Evolutionary conservation across 1,284 basidiomycete species (phyloP).

Genomic region (Ganoderma lucidum): DNA sequence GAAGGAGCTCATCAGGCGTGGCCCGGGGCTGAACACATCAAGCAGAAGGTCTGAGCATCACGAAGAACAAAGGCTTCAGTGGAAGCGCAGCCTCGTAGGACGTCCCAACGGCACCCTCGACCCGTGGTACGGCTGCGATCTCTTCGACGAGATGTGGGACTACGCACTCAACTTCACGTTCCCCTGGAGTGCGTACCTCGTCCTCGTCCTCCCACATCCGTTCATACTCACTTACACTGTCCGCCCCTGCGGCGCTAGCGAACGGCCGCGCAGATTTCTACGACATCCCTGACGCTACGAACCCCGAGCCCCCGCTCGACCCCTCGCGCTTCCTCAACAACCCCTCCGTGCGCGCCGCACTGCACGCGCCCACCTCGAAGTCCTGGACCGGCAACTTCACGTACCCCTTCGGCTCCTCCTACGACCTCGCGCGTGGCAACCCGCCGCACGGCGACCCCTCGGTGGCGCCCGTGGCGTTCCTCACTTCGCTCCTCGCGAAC

Average conservation of each 20-base stretch:
- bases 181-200: slow-evolving; percentile 65
- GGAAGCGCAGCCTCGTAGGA: slow-evolving; percentile 38
- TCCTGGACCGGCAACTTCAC: slow-evolving; percentile 57
- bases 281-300: slow-evolving; percentile 61
- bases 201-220: too few relatives aligned
- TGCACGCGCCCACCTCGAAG: slow-evolving; percentile 71
- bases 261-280: slow-evolving; percentile 46
- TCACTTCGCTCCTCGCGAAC: slow-evolving; percentile 40
- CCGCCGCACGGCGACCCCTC: slow-evolving; percentile 51
- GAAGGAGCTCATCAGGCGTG: slow-evolving; percentile 16
- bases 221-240: background rate
- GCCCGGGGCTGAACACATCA: slow-evolving; percentile 6
- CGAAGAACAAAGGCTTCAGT: slow-evolving; percentile 25
- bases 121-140: slow-evolving; percentile 44
- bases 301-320: slow-evolving; percentile 55
- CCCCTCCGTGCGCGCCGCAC: slow-evolving; percentile 57
- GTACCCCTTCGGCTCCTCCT: slow-evolving; percentile 57
- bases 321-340: slow-evolving; percentile 68
- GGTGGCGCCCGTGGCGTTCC: slow-evolving; percentile 42
- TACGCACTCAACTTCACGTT: slow-evolving; percentile 49
- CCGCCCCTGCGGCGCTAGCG: slow-evolving; percentile 16
- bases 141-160: slow-evolving; percentile 43
- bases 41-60: slow-evolving; percentile 22
- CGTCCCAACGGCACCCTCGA: slow-evolving; percentile 42
- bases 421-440: slow-evolving; percentile 31